Percentiles rank a stretch among this genome's conserved stretches.
phyloP scores from a whole-genome alignment of 805 yeast genomes.

The Kluyveromyces lactis region DNA sequence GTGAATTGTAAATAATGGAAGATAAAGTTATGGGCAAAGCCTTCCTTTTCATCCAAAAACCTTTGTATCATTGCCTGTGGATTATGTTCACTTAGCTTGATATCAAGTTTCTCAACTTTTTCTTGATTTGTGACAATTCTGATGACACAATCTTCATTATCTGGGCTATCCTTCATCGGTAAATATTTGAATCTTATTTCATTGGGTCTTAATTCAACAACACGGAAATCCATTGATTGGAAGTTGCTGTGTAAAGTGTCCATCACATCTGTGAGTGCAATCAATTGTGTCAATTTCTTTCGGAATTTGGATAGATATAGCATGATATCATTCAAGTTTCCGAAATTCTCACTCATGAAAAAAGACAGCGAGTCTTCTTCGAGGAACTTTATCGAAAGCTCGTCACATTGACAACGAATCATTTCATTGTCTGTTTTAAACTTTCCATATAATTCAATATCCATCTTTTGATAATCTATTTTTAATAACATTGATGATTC shows the following conservation, averaged over 20 bases:
- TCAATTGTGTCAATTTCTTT: conserved; percentile 27
- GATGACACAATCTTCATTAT: conserved; percentile 27
- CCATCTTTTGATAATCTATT: conserved; percentile 24
- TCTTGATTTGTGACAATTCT: conserved; percentile 23
- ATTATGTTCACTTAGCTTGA: conserved; percentile 24
- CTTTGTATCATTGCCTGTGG: conserved; percentile 29
- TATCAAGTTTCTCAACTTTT: conserved; percentile 22
- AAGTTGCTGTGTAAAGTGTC: conserved; percentile 28
- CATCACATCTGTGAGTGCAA: conserved; percentile 27
- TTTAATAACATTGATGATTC: conserved; percentile 27
- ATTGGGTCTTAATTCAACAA: conserved; percentile 25
- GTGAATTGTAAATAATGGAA: conserved; percentile 30
- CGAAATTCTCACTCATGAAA: conserved; percentile 21
- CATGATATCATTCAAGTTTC: conserved; percentile 20
- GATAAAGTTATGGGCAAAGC: conserved; percentile 25
- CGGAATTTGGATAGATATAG: conserved; percentile 22
- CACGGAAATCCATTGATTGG: conserved; percentile 25
- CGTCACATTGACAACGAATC: conserved; percentile 24
- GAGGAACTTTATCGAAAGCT: conserved; percentile 22
- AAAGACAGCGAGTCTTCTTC: conserved; percentile 22
- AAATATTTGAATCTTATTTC: conserved; percentile 30
- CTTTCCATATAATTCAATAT: conserved; percentile 24
- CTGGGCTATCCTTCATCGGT: conserved; percentile 12
- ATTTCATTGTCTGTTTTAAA: conserved; percentile 25
- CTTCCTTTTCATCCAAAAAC: conserved; percentile 21